Conservation (phyloP, 1,139 yeast genomes). For the Candida tropicalis region DNA sequence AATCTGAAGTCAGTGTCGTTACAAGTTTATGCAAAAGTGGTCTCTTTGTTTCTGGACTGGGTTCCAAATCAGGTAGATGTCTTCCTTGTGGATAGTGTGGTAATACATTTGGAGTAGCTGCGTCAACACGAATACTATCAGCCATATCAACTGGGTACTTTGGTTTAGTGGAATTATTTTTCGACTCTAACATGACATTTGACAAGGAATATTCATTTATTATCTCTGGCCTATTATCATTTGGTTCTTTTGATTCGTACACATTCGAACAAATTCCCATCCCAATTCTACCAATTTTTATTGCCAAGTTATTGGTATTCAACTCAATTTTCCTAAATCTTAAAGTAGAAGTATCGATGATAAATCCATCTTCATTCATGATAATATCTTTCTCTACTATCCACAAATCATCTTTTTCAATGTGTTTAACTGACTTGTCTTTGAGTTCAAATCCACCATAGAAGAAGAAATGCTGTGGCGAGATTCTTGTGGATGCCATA, state of each 20-base stretch:
- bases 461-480: slow-evolving; percentile 40
- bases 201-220: neutral
- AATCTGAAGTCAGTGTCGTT: slow-evolving; percentile 14
- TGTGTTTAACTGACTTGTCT: slow-evolving; percentile 26
- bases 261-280: slow-evolving; percentile 20
- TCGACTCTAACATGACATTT: neutral
- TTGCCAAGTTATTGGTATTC: slow-evolving; percentile 17
- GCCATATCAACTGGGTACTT: neutral
- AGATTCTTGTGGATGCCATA: slow-evolving; percentile 33
- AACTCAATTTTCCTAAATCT: slow-evolving; percentile 35
- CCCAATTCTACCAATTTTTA: slow-evolving; percentile 29
- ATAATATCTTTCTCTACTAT: slow-evolving; percentile 34
- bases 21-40: slow-evolving; percentile 13
- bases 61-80: slow-evolving; percentile 4
- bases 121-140: neutral
- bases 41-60: slow-evolving; percentile 10
- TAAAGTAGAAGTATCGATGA: slow-evolving; percentile 36
- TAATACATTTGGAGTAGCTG: neutral
- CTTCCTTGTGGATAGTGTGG: neutral
- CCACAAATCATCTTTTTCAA: slow-evolving; percentile 36
- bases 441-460: slow-evolving; percentile 44
- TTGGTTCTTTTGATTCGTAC: slow-evolving; percentile 8
- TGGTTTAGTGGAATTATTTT: neutral
- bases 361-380: slow-evolving; percentile 40
- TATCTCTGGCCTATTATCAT: neutral